A percentile compares a stretch with the other conserved stretches of the same genome.
Evolutionary conservation across 495 filamentous ascomycete species (phyloP).

Genomic region (Alectoria sarmentosa): DNA sequence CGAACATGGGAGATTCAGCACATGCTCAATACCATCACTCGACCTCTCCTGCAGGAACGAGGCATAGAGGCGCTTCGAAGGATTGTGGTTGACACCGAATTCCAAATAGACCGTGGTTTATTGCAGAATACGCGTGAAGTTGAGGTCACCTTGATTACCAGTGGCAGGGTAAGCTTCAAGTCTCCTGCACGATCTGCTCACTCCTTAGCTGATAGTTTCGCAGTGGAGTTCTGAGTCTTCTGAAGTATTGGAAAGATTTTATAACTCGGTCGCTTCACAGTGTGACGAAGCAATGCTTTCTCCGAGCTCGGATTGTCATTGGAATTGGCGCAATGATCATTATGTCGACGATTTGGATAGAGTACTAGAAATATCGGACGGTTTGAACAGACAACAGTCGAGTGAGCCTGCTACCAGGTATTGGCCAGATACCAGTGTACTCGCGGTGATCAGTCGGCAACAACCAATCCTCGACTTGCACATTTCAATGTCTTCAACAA

Average conservation of each 20-base stretch:
- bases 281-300: constrained; percentile 4
- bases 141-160: constrained; percentile 5
- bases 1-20: neutral
- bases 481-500: neutral
- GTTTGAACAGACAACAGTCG: neutral
- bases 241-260: neutral
- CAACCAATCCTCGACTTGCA: neutral
- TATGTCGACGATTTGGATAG: neutral
- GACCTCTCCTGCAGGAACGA: constrained; percentile 3
- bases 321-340: neutral
- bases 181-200: neutral
- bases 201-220: neutral
- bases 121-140: constrained; percentile 6
- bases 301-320: neutral
- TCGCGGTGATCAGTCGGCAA: neutral
- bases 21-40: constrained; percentile 3
- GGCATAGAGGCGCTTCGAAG: constrained; percentile 11
- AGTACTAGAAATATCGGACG: neutral
- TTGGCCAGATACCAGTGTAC: neutral
- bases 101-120: constrained; percentile 5
- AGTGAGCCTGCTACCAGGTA: neutral
- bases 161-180: constrained; percentile 7
- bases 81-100: constrained; percentile 2
- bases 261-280: neutral
- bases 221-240: constrained; percentile 6